Conservation (phyloP, 768 basidiomycete species). For the Xerocomellus amylosporus region DNA sequence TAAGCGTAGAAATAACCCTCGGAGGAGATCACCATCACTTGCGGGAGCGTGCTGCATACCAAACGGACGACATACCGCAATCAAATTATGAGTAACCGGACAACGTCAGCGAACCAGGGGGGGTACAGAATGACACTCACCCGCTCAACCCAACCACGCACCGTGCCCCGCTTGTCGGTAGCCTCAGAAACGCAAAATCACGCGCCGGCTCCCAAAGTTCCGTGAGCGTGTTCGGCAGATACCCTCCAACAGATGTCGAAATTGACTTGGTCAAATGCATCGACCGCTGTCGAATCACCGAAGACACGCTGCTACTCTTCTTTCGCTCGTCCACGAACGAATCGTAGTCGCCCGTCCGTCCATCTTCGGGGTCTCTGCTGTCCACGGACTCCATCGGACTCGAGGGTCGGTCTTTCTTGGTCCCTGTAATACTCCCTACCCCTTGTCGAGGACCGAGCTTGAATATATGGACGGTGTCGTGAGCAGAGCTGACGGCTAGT, state of each 20-base stretch:
- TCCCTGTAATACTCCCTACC: constrained; percentile 11
- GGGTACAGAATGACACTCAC: constrained; percentile 45
- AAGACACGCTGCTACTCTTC: constrained; percentile 54
- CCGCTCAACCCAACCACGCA: constrained; percentile 88
- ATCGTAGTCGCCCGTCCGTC: constrained; percentile 72
- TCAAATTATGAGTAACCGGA: neutral
- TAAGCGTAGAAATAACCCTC: constrained; percentile 97
- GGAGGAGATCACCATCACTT: constrained; percentile 95
- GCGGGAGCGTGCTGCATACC: constrained; percentile 74
- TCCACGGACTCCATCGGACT: constrained; percentile 70
- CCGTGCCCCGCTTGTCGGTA: constrained; percentile 74
- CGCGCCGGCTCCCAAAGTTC: constrained; percentile 97
- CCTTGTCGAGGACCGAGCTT: constrained; percentile 57
- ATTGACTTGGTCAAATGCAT: constrained; percentile 72
- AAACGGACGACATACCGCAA: neutral
- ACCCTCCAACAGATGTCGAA: constrained; percentile 77
- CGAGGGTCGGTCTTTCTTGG: constrained; percentile 35
- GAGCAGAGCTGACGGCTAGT: constrained; percentile 87
- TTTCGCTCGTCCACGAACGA: constrained; percentile 79
- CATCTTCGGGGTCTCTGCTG: constrained; percentile 56
- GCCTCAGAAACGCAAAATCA: constrained; percentile 87
- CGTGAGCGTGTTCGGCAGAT: constrained; percentile 83
- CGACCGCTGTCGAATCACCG: constrained; percentile 64
- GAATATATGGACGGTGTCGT: constrained; percentile 96
- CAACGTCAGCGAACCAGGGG: neutral